These are phyloP conservation scores for Blastobotrys ciferrii DNA, from an alignment of 1,139 yeast species.

Conservation along the genomic window DNA sequence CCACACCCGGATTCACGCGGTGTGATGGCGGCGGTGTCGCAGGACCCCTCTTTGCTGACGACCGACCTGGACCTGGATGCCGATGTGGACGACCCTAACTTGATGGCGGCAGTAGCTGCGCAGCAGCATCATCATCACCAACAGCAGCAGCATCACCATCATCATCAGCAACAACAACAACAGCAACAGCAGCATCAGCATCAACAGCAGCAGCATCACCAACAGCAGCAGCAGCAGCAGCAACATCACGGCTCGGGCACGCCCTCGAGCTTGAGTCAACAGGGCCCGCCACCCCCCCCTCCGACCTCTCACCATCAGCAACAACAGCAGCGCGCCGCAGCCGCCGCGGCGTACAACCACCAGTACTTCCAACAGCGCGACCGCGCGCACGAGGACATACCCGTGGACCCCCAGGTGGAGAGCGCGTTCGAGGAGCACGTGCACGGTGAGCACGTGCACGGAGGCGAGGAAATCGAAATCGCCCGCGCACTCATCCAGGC, in stretches of 20 bases:
- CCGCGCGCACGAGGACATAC: slow-evolving; percentile 35
- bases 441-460: slow-evolving; percentile 23
- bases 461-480: slow-evolving; percentile 59
- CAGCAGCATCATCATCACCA: slow-evolving; percentile 37
- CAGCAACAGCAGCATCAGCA: slow-evolving; percentile 14
- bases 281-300: not conserved
- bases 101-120: slow-evolving; percentile 67
- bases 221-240: slow-evolving; percentile 13
- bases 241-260: slow-evolving; percentile 6
- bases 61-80: slow-evolving; percentile 42
- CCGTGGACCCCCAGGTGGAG: slow-evolving; percentile 62
- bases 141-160: slow-evolving; percentile 16
- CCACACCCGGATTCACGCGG: not conserved
- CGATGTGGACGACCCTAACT: slow-evolving; percentile 45
- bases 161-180: slow-evolving; percentile 3
- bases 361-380: slow-evolving; percentile 23
- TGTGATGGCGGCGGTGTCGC: slow-evolving; percentile 7
- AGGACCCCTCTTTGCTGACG: slow-evolving; percentile 20
- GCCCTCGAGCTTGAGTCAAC: not conserved
- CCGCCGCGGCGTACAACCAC: slow-evolving; percentile 7
- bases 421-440: slow-evolving; percentile 50
- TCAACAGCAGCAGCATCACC: slow-evolving; percentile 14
- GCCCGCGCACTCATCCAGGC: slow-evolving; percentile 67
- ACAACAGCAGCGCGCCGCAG: slow-evolving; percentile 22
- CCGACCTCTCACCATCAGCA: slow-evolving; percentile 8